These are phyloP conservation scores for Ambrosia artemisiifolia DNA, from an alignment of 129 eudicot species.

Conservation along the genomic window DNA sequence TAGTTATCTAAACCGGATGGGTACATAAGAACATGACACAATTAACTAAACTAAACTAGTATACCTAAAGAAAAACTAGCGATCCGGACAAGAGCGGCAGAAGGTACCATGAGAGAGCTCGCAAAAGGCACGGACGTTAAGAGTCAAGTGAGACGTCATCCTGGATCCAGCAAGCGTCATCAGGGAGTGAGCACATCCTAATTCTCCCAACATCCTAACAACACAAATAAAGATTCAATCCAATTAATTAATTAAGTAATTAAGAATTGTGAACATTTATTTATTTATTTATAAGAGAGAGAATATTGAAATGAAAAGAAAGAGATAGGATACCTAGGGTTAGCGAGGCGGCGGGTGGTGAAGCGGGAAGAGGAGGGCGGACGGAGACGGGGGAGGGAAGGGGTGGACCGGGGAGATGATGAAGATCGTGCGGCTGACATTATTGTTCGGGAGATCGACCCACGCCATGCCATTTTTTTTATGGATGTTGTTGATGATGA, in stretches of 20 bases:
- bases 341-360: conserved; percentile 56
- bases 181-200: conserved; percentile 71
- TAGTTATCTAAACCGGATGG: no score
- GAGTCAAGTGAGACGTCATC: conserved; percentile 56
- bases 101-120: conserved; percentile 97
- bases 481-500: neutral
- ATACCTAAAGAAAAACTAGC: conserved; percentile 54
- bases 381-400: conserved; percentile 53
- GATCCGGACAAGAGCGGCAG: conserved; percentile 99
- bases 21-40: no score
- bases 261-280: no score
- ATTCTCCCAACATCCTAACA: conserved; percentile 67
- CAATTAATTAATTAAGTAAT: no score
- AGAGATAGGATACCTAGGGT: conserved; percentile 70
- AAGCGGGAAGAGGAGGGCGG: conserved; percentile 60
- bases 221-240: neutral
- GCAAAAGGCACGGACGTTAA: conserved; percentile 66
- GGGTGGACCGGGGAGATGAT: conserved; percentile 55
- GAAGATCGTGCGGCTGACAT: conserved; percentile 72
- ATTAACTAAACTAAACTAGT: no score
- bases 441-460: conserved; percentile 66
- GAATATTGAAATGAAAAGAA: no score
- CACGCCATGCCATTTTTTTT: conserved; percentile 79
- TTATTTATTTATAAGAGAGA: no score
- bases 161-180: conserved; percentile 57